Evolutionary conservation across 106 monocot genomes (phyloP).

Genomic region (Dendrobium chrysotoxum): DNA sequence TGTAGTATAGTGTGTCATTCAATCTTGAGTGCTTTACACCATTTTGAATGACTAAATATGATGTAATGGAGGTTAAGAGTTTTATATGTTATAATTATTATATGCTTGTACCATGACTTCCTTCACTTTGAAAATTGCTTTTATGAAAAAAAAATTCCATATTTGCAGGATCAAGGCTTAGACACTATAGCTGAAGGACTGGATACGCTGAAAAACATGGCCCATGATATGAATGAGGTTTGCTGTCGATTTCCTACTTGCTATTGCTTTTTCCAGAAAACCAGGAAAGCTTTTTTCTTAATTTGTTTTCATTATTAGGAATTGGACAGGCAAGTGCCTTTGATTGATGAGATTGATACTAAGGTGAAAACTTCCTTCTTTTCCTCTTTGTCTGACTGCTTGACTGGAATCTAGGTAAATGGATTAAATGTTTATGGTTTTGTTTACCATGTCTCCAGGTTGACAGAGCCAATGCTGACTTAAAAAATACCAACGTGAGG

Average conservation of each 20-base stretch:
- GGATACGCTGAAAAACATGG: slow-evolving; percentile 94
- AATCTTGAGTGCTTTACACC: neutral
- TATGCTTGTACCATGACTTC: neutral
- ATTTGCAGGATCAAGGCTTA: slow-evolving; percentile 92
- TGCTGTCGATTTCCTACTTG: slow-evolving; percentile 3
- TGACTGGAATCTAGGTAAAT: neutral
- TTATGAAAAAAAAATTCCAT: neutral
- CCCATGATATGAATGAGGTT: slow-evolving; percentile 98
- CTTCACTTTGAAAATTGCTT: neutral
- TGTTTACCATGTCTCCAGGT: slow-evolving; percentile 27
- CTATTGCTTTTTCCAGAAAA: neutral
- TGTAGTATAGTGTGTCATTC: neutral
- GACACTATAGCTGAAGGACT: slow-evolving; percentile 91
- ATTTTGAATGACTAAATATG: neutral
- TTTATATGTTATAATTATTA: neutral
- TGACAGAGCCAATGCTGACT: slow-evolving; percentile 65
- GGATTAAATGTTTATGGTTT: neutral
- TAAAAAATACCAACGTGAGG: slow-evolving; percentile 95
- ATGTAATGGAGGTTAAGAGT: neutral
- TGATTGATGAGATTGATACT: slow-evolving; percentile 96
- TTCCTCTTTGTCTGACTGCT: neutral
- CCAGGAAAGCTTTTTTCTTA: neutral
- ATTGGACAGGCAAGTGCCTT: slow-evolving; percentile 93
- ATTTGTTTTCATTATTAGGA: slow-evolving; percentile 35
- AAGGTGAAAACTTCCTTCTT: slow-evolving; percentile 6